phyloP scores from a whole-genome alignment of 148 eudicot species.

The Diospyros lotus region DNA sequence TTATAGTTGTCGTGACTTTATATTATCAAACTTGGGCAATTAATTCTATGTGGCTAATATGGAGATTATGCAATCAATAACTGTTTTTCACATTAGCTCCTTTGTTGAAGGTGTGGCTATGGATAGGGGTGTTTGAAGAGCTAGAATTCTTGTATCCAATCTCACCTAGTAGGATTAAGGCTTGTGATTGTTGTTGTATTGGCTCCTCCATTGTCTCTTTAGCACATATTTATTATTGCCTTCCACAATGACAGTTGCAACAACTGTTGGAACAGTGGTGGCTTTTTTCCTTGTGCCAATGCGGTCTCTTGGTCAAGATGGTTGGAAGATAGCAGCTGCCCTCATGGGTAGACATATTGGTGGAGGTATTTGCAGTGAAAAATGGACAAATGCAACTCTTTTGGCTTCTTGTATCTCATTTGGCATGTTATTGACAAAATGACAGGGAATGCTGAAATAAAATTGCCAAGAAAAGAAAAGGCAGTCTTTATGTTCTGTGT shows the following conservation, averaged over 20 bases:
- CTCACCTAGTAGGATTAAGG: no score
- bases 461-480: not conserved
- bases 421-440: not conserved
- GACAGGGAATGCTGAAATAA: not conserved
- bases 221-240: not conserved
- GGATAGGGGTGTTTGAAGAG: no score
- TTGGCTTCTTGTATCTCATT: not conserved
- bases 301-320: conserved; percentile 79
- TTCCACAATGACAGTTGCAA: conserved; percentile 56
- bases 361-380: conserved; percentile 54
- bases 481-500: not conserved
- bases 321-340: conserved; percentile 98
- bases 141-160: no score
- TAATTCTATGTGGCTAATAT: no score
- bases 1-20: not conserved
- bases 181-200: not conserved
- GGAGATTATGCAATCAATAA: not conserved
- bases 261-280: conserved; percentile 67
- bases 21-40: not conserved
- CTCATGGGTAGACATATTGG: conserved; percentile 98
- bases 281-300: conserved; percentile 86
- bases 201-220: not conserved
- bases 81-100: not conserved
- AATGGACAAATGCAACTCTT: conserved; percentile 6
- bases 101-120: no score